Base-by-base conservation (phyloP, 768 basidiomycete species). In the Xanthoconium purpureum region DNA sequence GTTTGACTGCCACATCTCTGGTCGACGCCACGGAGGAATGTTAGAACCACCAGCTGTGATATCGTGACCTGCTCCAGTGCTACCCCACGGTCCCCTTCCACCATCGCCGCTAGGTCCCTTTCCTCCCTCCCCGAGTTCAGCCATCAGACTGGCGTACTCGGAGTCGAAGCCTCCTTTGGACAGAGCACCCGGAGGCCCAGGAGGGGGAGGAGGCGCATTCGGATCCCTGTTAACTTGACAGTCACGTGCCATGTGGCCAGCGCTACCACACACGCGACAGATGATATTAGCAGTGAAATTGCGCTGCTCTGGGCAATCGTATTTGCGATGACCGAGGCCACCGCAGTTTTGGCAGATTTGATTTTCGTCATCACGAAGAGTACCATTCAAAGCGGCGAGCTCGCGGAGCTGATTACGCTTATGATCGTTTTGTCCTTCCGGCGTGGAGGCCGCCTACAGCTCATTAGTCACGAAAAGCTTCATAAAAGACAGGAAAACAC, bases 261-360 rank as follows among this genome's bases (percentile, higher is more conserved):
- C 94, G 67, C 93, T 95, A 59, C 96, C 96, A 73, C 97, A 99
- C 67, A 95, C 85, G 68, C 94, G 94, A 80, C 97, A 99, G 70
- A 98, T 96, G 78, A 99, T 95, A 79, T 96, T 96, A 77, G 97
- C 97, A 64, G 93, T 95, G 77, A 94, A 98, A 78, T 97, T 97
- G 73, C 91, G 87, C 74, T 97, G 93, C 76, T 98, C 93, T 17
- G 95, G 94, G 73, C 97, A 99, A 74, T 98, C 97, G 77, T 94
- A 98, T 84, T 98, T 95, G 75, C 96, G 89, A 70, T 98, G 95
- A 56, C 94, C 94, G 61, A 94, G 83, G 51, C 88, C 88, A 68
- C 91, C 93, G 71, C 91, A 95, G 69, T 96, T 96, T 77, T 98
- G 95, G 77, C 97, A 99, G 59, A 98, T 87, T 75, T 99, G 97